phyloP scores from a whole-genome alignment of 2,329 filamentous ascomycete genomes.

The Fusarium udum region DNA sequence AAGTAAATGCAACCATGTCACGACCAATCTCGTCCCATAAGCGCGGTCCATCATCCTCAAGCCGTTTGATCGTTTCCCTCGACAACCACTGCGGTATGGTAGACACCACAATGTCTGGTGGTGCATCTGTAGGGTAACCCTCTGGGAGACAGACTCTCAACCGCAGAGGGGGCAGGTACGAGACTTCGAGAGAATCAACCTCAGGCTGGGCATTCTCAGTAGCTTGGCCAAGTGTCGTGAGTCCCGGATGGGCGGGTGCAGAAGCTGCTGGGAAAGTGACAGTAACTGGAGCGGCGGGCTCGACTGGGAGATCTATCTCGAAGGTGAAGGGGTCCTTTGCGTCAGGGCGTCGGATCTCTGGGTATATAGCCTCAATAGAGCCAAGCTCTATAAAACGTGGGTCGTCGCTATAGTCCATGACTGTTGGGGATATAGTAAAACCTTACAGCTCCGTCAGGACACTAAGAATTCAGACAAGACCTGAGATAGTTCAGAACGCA shows the following conservation, averaged over 20 bases:
- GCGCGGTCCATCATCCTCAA: conserved; percentile 60
- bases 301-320: conserved; percentile 66
- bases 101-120: conserved; percentile 62
- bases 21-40: conserved; percentile 72
- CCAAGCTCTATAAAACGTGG: conserved; percentile 67
- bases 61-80: conserved; percentile 53
- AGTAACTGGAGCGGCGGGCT: conserved; percentile 62
- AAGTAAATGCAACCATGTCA: conserved; percentile 68
- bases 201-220: conserved; percentile 31
- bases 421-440: background rate
- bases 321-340: conserved; percentile 58
- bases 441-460: background rate
- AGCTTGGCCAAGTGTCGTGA: conserved; percentile 10
- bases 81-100: conserved; percentile 69
- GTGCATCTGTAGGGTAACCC: conserved; percentile 64
- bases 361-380: conserved; percentile 71
- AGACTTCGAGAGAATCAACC: conserved; percentile 60
- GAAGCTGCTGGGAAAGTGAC: conserved; percentile 65
- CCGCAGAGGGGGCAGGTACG: conserved; percentile 66
- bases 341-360: conserved; percentile 64
- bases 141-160: conserved; percentile 64
- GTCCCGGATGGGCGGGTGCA: conserved; percentile 23
- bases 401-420: conserved; percentile 58
- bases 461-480: background rate
- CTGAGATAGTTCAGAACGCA: background rate